A percentile compares a stretch with the other conserved stretches of the same genome.
phyloP scores from a whole-genome alignment of 2,329 filamentous ascomycete species.

The Claviceps arundinis region DNA sequence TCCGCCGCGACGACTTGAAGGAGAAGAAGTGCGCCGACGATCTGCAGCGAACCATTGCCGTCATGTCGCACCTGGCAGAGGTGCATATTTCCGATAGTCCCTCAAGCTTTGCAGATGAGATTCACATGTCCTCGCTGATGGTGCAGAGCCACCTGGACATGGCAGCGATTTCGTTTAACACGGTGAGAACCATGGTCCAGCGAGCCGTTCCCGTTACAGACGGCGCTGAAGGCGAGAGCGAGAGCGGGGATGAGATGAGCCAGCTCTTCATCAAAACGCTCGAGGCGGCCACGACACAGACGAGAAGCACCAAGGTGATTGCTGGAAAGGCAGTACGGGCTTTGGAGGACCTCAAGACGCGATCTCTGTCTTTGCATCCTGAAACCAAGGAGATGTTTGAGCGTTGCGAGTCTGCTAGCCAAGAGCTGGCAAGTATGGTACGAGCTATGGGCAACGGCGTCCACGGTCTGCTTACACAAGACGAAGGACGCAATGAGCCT shows the following conservation, averaged over 20 bases:
- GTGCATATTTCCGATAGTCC: constrained; percentile 60
- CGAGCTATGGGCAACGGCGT: constrained; percentile 55
- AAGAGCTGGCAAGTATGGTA: constrained; percentile 52
- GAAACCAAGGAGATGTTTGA: constrained; percentile 59
- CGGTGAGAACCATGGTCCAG: constrained; percentile 53
- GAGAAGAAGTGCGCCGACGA: constrained; percentile 72
- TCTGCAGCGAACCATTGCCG: constrained; percentile 68
- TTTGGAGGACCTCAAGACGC: constrained; percentile 61
- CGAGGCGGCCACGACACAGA: constrained; percentile 60
- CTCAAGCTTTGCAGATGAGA: constrained; percentile 62
- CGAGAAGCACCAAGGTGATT: constrained; percentile 72
- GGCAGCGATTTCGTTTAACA: constrained; percentile 52
- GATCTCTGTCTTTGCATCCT: constrained; percentile 59
- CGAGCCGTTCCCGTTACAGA: constrained; percentile 36
- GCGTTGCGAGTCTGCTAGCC: constrained; percentile 49
- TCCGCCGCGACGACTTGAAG: constrained; percentile 75
- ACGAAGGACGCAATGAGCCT: constrained; percentile 57
- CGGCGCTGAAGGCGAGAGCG: constrained; percentile 20
- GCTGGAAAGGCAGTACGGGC: constrained; percentile 65
- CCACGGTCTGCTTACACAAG: constrained; percentile 47
- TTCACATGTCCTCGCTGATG: constrained; percentile 63
- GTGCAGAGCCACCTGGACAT: constrained; percentile 76
- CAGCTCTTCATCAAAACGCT: constrained; percentile 56
- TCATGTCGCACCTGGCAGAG: constrained; percentile 77
- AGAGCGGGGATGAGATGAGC: constrained; percentile 45